Conservation (phyloP, 495 filamentous ascomycete species). For the Penicillium maclennaniae region DNA sequence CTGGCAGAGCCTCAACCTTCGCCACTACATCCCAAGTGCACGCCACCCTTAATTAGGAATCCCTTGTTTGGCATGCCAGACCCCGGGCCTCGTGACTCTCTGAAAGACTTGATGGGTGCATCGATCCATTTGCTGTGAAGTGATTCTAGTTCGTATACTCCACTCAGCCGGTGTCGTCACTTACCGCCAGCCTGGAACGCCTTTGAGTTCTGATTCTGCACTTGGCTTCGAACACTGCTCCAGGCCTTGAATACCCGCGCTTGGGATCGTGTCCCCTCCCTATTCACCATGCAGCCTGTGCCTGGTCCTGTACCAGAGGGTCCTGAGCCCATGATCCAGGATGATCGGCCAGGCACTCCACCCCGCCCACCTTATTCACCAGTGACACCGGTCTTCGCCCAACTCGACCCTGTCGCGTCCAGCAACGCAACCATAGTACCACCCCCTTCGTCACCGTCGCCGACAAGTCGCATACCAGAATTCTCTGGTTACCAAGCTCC, state of each 20-base stretch:
- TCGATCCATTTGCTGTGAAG: background rate
- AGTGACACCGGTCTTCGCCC: conserved; percentile 43
- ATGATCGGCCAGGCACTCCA: conserved; percentile 38
- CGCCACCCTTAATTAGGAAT: background rate
- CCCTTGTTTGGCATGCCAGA: background rate
- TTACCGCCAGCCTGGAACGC: conserved; percentile 8
- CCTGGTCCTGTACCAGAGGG: background rate
- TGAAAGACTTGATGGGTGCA: background rate
- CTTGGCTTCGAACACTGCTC: conserved; percentile 2
- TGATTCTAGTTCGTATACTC: background rate
- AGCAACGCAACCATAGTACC: conserved; percentile 34
- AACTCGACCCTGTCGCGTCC: conserved; percentile 34
- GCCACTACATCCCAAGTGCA: background rate
- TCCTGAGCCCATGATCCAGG: conserved; percentile 4
- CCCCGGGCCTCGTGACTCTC: background rate
- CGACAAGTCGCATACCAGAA: conserved; percentile 19
- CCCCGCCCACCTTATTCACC: conserved; percentile 47
- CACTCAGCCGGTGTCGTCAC: conserved; percentile 10
- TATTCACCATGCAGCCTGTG: conserved; percentile 7
- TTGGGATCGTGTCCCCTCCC: background rate
- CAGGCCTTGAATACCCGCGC: background rate
- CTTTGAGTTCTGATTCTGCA: conserved; percentile 6
- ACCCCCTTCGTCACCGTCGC: conserved; percentile 32
- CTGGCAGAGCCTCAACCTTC: background rate
- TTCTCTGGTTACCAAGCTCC: conserved; percentile 9